Percentiles rank a stretch among this genome's conserved stretches.
Conservation (phyloP, 2,329 filamentous ascomycete genomes). For the Trichophyton rubrum region DNA sequence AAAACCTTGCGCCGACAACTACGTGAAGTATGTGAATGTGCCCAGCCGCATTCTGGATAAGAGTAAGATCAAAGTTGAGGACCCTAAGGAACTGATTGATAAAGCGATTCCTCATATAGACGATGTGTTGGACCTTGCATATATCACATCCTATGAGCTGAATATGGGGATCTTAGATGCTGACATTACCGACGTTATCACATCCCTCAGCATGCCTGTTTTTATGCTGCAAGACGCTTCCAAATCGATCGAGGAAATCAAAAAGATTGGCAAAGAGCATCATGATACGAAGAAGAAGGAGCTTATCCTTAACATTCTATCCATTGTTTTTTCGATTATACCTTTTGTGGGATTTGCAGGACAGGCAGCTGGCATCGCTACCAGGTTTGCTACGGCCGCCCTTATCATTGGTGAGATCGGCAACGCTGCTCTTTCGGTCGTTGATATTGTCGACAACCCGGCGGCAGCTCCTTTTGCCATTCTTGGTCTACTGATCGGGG, state of each 20-base stretch:
- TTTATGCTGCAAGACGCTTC: constrained; percentile 6
- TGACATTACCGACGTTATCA: background rate
- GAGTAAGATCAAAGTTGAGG: background rate
- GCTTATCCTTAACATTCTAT: background rate
- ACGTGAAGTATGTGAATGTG: background rate
- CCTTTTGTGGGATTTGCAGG: constrained; percentile 1
- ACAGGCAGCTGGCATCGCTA: background rate
- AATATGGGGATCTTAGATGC: background rate
- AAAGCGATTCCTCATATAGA: background rate
- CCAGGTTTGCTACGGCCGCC: background rate
- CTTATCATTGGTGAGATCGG: constrained; percentile 5
- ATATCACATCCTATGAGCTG: background rate
- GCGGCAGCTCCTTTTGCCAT: background rate
- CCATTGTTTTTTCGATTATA: constrained; percentile 3
- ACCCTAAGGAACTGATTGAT: background rate
- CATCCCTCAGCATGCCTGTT: background rate
- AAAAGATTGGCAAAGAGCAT: constrained; percentile 7
- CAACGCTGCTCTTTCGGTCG: constrained; percentile 1
- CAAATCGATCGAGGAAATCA: constrained; percentile 5
- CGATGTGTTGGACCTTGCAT: background rate
- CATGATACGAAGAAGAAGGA: background rate
- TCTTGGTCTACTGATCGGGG: constrained; percentile 3
- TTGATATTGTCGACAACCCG: constrained; percentile 4
- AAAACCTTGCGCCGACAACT: background rate
- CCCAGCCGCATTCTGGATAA: background rate